Conservation (phyloP, 1,139 yeast species). For the Hyphopichia fennica region DNA sequence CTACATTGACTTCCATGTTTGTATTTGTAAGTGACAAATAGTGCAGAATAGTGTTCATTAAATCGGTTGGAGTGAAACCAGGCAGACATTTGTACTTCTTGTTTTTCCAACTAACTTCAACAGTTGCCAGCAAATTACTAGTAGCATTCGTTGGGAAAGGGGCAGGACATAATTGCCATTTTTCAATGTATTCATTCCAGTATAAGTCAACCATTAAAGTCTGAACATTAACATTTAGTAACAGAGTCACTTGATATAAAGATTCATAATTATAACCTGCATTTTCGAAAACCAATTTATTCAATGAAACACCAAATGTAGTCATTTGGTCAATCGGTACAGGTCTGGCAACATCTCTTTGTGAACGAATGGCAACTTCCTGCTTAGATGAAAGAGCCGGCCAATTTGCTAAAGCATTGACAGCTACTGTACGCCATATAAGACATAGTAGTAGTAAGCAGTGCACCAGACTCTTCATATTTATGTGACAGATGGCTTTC, state of each 20-base stretch:
- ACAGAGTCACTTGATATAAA: slow-evolving; percentile 30
- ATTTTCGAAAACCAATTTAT: slow-evolving; percentile 47
- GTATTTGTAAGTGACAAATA: slow-evolving; percentile 54
- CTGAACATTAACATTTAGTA: slow-evolving; percentile 54
- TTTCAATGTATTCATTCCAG: slow-evolving; percentile 52
- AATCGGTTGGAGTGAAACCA: slow-evolving; percentile 36
- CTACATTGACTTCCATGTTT: slow-evolving; percentile 51
- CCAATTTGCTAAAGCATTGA: slow-evolving; percentile 16
- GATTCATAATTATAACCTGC: slow-evolving; percentile 51
- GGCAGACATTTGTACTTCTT: slow-evolving; percentile 40
- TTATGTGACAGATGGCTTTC: too few species aligned
- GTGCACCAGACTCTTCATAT: too few species aligned
- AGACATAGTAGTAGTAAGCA: too few species aligned
- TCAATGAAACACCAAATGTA: slow-evolving; percentile 59
- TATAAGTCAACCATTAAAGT: slow-evolving; percentile 62
- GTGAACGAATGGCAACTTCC: slow-evolving; percentile 52
- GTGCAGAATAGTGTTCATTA: slow-evolving; percentile 34
- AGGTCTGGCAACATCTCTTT: slow-evolving; percentile 63
- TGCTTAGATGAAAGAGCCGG: slow-evolving; percentile 13
- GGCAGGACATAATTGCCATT: slow-evolving; percentile 75
- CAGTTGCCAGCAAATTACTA: slow-evolving; percentile 8
- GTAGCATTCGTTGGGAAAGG: slow-evolving; percentile 36
- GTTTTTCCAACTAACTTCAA: slow-evolving; percentile 29
- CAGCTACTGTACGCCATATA: too few species aligned
- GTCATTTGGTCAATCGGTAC: slow-evolving; percentile 59